Conservation (phyloP, 768 basidiomycete species). For the Botryobasidium botryosum region DNA sequence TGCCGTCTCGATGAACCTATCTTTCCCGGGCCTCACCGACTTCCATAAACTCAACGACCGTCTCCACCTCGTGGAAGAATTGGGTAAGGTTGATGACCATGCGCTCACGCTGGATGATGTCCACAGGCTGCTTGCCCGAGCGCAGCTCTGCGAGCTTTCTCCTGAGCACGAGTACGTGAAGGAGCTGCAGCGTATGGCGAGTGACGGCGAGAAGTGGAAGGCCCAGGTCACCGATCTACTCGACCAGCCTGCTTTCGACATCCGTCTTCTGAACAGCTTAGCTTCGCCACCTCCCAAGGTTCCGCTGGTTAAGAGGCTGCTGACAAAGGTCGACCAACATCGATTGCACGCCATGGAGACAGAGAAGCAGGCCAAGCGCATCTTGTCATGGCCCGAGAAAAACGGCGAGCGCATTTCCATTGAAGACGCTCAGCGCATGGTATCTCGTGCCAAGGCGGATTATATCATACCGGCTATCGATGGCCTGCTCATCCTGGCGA, state of each 20-base stretch:
- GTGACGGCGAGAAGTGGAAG: constrained; percentile 64
- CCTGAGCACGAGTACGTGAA: constrained; percentile 47
- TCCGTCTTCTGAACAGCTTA: constrained; percentile 62
- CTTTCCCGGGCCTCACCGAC: constrained; percentile 58
- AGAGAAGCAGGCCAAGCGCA: constrained; percentile 59
- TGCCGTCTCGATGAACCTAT: constrained; percentile 65
- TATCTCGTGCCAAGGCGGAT: constrained; percentile 57
- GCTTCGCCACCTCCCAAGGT: constrained; percentile 44
- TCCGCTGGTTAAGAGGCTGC: constrained; percentile 50
- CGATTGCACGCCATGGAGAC: constrained; percentile 58
- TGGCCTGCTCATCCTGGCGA: constrained; percentile 25
- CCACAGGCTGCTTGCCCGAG: constrained; percentile 50
- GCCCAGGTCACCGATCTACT: constrained; percentile 47
- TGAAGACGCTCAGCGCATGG: constrained; percentile 50
- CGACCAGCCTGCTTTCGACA: constrained; percentile 50
- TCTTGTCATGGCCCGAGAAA: constrained; percentile 41
- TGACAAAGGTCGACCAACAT: constrained; percentile 46
- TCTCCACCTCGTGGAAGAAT: constrained; percentile 56
- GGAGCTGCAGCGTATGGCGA: constrained; percentile 44
- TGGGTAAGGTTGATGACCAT: constrained; percentile 54
- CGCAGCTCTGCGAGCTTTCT: constrained; percentile 46
- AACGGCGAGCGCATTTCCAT: constrained; percentile 44
- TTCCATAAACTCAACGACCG: constrained; percentile 70
- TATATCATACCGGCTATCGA: constrained; percentile 50
- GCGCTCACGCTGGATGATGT: constrained; percentile 62